Evolutionary conservation across 2,329 filamentous ascomycete genomes (phyloP).

Genomic region (Venturia effusa): DNA sequence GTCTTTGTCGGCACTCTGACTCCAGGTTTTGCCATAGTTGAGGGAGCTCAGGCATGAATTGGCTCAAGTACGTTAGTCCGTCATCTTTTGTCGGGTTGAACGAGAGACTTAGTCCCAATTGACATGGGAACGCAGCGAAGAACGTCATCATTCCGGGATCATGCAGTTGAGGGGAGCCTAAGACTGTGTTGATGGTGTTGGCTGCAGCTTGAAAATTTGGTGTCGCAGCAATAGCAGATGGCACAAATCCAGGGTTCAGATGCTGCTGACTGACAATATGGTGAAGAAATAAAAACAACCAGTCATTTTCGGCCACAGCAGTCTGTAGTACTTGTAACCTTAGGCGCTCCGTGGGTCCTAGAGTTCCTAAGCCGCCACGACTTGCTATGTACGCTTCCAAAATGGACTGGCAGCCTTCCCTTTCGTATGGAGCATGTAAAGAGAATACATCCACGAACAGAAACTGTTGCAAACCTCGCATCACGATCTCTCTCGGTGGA

Average conservation of each 20-base stretch:
- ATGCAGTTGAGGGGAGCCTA: conserved; percentile 22
- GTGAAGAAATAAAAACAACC: conserved; percentile 7
- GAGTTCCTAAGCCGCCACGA: background rate
- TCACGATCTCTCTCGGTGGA: background rate
- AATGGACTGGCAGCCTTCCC: background rate
- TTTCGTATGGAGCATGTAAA: background rate
- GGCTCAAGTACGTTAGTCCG: background rate
- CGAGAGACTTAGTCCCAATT: background rate
- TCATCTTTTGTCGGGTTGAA: background rate
- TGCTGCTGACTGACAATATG: conserved; percentile 14
- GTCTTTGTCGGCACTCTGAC: background rate
- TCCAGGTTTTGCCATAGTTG: background rate
- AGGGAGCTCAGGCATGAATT: background rate
- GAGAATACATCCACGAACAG: background rate
- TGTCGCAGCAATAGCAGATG: background rate
- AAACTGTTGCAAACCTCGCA: background rate
- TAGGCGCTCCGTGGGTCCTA: background rate
- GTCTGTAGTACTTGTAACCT: background rate
- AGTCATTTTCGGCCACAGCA: background rate
- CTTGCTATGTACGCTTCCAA: background rate
- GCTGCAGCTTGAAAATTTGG: background rate
- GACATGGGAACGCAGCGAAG: conserved; percentile 3
- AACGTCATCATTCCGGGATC: background rate
- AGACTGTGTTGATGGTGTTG: conserved; percentile 26
- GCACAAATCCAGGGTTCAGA: conserved; percentile 24